These are phyloP conservation scores for Solanum okadae DNA, from an alignment of 257 asterid species.

Conservation along the genomic window DNA sequence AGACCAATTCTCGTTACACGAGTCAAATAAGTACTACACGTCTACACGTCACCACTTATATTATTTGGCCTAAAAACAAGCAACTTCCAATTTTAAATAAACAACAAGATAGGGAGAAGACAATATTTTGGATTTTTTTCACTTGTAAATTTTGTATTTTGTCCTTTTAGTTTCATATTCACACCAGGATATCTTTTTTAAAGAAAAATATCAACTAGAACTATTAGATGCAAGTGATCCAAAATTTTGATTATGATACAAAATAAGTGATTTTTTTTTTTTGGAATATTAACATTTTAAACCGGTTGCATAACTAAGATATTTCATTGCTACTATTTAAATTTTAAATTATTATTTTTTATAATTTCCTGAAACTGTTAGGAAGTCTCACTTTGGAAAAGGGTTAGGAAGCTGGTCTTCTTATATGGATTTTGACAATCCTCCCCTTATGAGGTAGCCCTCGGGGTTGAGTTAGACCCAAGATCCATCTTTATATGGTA, in stretches of 20 bases:
- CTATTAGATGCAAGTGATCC: not conserved
- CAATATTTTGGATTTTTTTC: not conserved
- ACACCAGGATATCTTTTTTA: not conserved
- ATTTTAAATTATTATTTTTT: not conserved
- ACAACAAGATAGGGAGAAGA: not conserved
- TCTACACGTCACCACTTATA: not conserved
- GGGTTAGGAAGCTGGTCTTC: not conserved
- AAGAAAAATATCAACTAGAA: not conserved
- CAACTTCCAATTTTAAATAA: not conserved
- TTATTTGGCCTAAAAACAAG: not conserved
- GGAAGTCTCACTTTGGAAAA: not conserved
- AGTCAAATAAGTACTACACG: not conserved
- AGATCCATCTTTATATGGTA: too few relatives aligned
- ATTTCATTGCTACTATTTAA: not conserved
- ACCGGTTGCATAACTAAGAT: not conserved
- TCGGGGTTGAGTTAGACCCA: not conserved
- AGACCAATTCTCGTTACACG: not conserved
- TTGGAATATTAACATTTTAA: not conserved
- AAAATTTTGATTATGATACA: not conserved
- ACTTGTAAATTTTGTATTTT: not conserved
- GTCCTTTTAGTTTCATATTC: not conserved
- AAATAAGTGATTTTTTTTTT: not conserved
- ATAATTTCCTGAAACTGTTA: not conserved
- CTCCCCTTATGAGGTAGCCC: not conserved
- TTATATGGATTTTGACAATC: not conserved